phyloP scores from a whole-genome alignment of 139 green algal genomes.

The Limnomonas spitsbergensis region DNA sequence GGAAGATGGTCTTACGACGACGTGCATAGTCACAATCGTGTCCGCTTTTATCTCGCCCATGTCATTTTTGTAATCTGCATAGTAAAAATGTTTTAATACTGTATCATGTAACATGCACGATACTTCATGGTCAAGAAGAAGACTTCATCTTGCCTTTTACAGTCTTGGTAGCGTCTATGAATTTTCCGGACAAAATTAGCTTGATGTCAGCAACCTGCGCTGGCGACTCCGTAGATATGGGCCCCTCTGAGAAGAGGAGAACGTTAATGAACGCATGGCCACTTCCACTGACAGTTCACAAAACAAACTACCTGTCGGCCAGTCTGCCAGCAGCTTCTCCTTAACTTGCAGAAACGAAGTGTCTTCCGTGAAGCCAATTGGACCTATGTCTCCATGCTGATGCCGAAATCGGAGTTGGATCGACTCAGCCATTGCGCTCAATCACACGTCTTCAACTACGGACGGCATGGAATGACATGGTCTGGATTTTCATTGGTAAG shows the following conservation, averaged over 20 bases:
- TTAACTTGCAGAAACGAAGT: slow-evolving; percentile 27
- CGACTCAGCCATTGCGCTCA: not conserved
- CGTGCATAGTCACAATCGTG: slow-evolving; percentile 51
- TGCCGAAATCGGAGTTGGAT: not conserved
- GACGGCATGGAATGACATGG: not conserved
- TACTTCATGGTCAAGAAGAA: not conserved
- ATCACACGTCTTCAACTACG: too few relatives aligned
- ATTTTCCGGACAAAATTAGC: slow-evolving; percentile 51
- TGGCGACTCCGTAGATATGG: slow-evolving; percentile 29
- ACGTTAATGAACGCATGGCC: too few relatives aligned
- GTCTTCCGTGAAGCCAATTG: slow-evolving; percentile 30
- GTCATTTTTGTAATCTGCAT: slow-evolving; percentile 43
- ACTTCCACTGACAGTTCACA: too few relatives aligned
- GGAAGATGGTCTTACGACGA: slow-evolving; percentile 32
- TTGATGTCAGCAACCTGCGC: slow-evolving; percentile 30
- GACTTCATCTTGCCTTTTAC: slow-evolving; percentile 32
- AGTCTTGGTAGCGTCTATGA: slow-evolving; percentile 31
- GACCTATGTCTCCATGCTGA: slow-evolving; percentile 35
- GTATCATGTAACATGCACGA: not conserved
- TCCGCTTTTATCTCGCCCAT: slow-evolving; percentile 55
- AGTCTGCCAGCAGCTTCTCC: slow-evolving; percentile 35
- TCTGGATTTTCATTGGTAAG: not conserved
- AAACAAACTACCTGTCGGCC: slow-evolving; percentile 21
- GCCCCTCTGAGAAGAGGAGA: slow-evolving; percentile 25
- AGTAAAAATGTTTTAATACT: too few relatives aligned